These are phyloP conservation scores for Podospora comata DNA, from an alignment of 495 filamentous ascomycete genomes.

Conservation along the genomic window DNA sequence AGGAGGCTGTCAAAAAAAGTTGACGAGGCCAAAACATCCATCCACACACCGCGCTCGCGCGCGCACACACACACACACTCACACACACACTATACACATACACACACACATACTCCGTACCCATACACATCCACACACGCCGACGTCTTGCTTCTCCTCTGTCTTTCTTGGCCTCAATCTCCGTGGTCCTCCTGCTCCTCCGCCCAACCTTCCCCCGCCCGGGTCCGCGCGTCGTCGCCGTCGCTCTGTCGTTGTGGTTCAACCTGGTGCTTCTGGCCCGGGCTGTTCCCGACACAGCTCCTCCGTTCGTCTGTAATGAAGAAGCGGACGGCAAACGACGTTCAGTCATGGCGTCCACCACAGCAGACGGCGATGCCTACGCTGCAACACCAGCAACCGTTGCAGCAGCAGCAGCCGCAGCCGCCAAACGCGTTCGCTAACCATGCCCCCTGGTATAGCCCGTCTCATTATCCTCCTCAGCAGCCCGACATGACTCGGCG, in stretches of 20 bases:
- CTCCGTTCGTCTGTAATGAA: constrained; percentile 29
- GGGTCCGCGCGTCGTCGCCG: constrained; percentile 15
- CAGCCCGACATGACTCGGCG: constrained; percentile 10
- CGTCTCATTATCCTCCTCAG: constrained; percentile 31
- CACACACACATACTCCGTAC: neutral
- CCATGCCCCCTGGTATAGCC: constrained; percentile 32
- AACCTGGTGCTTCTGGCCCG: constrained; percentile 32
- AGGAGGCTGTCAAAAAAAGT: constrained; percentile 16
- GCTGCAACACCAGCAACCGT: constrained; percentile 31
- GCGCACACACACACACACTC: too few species aligned
- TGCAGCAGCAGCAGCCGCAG: constrained; percentile 26
- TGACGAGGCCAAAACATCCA: constrained; percentile 17
- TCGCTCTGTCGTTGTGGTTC: constrained; percentile 21
- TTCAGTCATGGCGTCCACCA: constrained; percentile 35
- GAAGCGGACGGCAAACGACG: constrained; percentile 32
- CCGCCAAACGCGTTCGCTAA: constrained; percentile 34
- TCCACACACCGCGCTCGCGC: neutral
- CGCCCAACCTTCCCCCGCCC: constrained; percentile 2
- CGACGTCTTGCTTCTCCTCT: neutral
- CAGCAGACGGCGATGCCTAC: constrained; percentile 35
- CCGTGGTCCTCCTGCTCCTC: constrained; percentile 8
- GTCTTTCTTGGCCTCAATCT: constrained; percentile 19
- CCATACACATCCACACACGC: neutral
- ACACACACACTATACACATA: neutral
- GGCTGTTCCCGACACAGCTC: constrained; percentile 26